Base-by-base conservation (phyloP, 1,139 yeast genomes). In the Kodamaea fungicola region DNA sequence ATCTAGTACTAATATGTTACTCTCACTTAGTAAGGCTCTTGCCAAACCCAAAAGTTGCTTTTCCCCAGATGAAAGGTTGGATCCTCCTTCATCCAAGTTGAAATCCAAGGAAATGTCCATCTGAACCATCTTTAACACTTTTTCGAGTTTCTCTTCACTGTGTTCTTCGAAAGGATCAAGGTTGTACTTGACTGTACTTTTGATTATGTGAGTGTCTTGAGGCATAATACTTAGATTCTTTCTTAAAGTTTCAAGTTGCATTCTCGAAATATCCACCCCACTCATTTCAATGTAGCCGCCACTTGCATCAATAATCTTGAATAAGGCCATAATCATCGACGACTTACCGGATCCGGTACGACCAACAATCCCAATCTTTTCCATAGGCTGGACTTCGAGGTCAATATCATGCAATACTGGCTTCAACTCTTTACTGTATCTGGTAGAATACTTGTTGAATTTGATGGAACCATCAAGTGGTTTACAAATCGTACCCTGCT, bases 281-380 rank as follows among this genome's bases (percentile, higher is more conserved):
- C 64, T 70, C 29, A 65, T 62, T 27, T 54, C 58, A 33, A 66
- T 61, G 34, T 52, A 49, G 5, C 71, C 71, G 1, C 40, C 29
- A n/a, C 58, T 52, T 3, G 71, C 60, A 47, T 66, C 71, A 29
- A 66, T 56, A 8, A 66, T 61, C 21, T 71, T 53, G 54, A 65
- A 66, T 10, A 66, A 46, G 1, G 71, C 70, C 41, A 65, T 51
- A 2, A 70, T 58, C 23, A 66, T 53, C 0, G 69, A 57, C 7
- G 69, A 62, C 41, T 66, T 66, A 7, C 71, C 71, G 2, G 71
- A 70, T 4, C 71, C 71, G 3, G 71, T 65, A 47, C 71, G 51
- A n/a, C 71, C 71, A 27, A 64, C 70, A 41, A 65, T 61, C n/a
- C 71, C 71, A 36, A 65, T 50, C 44, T 65, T 65, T 41, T 65